phyloP scores from a whole-genome alignment of 148 eudicot species.

The Linanthus parryae region DNA sequence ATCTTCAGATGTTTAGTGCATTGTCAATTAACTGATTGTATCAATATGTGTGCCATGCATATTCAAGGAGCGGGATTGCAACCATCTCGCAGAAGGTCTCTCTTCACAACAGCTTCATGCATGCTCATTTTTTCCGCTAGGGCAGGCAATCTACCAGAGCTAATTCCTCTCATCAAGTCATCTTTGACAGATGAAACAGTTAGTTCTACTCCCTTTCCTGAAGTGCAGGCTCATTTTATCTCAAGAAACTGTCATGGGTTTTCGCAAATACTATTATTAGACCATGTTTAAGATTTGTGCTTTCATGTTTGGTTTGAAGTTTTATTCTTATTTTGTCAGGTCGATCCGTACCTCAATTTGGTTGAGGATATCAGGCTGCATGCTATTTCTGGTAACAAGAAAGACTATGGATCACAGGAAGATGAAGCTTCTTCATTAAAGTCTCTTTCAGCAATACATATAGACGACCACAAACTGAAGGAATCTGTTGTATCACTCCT shows the following conservation, averaged over 20 bases:
- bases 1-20: no score
- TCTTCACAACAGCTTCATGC: constrained; percentile 70
- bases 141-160: constrained; percentile 75
- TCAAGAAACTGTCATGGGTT: constrained; percentile 16
- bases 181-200: constrained; percentile 61
- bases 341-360: constrained; percentile 72
- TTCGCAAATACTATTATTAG: background rate
- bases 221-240: constrained; percentile 12
- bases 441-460: constrained; percentile 36
- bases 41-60: constrained; percentile 10
- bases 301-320: constrained; percentile 8
- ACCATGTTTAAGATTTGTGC: background rate
- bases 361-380: constrained; percentile 61
- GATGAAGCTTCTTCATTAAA: constrained; percentile 59
- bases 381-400: constrained; percentile 25
- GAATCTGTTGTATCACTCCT: constrained; percentile 47
- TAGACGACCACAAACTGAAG: constrained; percentile 53
- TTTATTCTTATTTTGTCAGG: constrained; percentile 28
- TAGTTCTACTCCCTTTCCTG: constrained; percentile 18
- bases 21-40: constrained; percentile 11
- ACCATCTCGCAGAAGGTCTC: constrained; percentile 75
- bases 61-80: constrained; percentile 55
- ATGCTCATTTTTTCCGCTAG: constrained; percentile 76
- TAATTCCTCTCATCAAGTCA: constrained; percentile 59
- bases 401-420: constrained; percentile 51